A percentile compares a stretch with the other conserved stretches of the same genome.
phyloP scores from a whole-genome alignment of 305 asterid species.

The Solanum hybrid region DNA sequence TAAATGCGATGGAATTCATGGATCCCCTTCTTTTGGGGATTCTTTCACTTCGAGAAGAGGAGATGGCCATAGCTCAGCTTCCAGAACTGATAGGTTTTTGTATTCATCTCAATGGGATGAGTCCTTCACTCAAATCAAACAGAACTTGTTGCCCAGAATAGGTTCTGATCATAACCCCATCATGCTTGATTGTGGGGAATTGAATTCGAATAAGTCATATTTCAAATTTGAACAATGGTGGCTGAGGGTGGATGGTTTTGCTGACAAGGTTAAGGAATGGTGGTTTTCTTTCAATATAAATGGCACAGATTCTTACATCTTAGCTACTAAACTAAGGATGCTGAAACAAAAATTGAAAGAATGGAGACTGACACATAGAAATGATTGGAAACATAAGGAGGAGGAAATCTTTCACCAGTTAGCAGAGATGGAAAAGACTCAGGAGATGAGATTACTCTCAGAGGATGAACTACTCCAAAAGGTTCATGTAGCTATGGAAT shows the following conservation, averaged over 20 bases:
- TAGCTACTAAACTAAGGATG: not conserved
- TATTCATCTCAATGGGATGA: not conserved
- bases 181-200: not conserved
- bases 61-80: not conserved
- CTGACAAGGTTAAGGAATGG: not conserved
- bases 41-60: not conserved
- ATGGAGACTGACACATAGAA: not conserved
- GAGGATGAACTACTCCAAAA: not conserved
- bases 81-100: not conserved
- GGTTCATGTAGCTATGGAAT: not conserved
- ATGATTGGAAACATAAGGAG: not conserved
- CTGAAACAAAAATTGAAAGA: not conserved
- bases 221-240: not conserved
- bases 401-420: not conserved
- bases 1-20: not conserved
- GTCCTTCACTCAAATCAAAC: not conserved
- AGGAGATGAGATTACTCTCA: not conserved
- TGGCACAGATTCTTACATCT: not conserved
- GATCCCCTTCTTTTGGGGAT: not conserved
- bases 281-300: not conserved
- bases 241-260: not conserved
- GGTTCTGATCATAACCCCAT: not conserved
- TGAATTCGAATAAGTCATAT: not conserved
- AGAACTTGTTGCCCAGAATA: not conserved
- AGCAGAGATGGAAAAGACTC: not conserved